Base-by-base conservation (phyloP, 2,329 filamentous ascomycete genomes). In the Pseudogymnoascus sp. region DNA sequence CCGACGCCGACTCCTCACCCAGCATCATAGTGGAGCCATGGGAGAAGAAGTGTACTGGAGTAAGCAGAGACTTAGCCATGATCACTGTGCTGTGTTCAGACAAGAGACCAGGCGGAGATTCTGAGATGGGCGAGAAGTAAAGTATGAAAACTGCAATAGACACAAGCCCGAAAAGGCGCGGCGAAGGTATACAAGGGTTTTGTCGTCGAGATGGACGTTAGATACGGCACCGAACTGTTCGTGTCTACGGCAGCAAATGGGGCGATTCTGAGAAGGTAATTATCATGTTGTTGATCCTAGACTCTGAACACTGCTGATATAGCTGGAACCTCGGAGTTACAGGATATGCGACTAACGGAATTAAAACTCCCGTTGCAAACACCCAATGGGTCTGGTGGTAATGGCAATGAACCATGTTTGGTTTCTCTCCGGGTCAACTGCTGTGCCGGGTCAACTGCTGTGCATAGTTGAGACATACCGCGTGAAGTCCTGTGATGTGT, bases 1-100 rank as follows among this genome's bases (percentile, higher is more conserved):
- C 85, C 0, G 84, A 86, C 1, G 76, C 72, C 12, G 81, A 83
- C 68, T 86, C 81, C 70, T 88, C 86, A 37, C 85, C 86, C 12
- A 88, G 75, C 86, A 88, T 89, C 85, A 87, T 88, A 40, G 86
- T 88, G 12, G 85, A 87, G 70, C 86, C 86, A 80, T 89, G 86
- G 2, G 85, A 87, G 74, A 88, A 88, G 75, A 87, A 84, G 71
- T 87, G 82, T 0, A 87, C 83, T 1, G 85, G 85, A 5, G 84
- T 80, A 36, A 74, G 12, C 21, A 26, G 42, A 26, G 42, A 26
- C 12, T 26, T 26, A 14, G 42, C 11, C 42, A 47, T 47, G 18
- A 47, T 26, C 18, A 26, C 5, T 26, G 45, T 63, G 40, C 61
- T 63, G 7, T 62, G 26, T 47, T 47, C 42, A 5, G 18, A 47